phyloP scores from a whole-genome alignment of 306 rosid genomes.

The Prunus armeniaca region DNA sequence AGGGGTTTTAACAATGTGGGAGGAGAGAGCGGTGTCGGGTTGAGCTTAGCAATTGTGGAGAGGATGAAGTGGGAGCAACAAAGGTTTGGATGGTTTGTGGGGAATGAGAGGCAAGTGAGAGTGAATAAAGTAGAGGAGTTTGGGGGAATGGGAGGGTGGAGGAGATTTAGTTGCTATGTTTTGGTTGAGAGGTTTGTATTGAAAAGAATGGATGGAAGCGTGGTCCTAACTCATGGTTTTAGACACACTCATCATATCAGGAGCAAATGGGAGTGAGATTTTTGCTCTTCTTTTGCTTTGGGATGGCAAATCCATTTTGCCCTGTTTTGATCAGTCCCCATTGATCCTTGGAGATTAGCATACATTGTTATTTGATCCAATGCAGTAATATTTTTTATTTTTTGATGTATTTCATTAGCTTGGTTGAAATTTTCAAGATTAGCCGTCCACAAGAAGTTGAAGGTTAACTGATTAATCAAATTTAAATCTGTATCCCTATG shows the following conservation, averaged over 20 bases:
- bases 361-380: too few relatives aligned
- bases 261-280: slow-evolving; percentile 41
- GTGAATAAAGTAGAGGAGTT: slow-evolving; percentile 50
- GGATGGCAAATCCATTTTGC: too few relatives aligned
- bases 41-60: slow-evolving; percentile 48
- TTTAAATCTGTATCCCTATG: too few relatives aligned
- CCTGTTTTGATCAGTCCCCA: too few relatives aligned
- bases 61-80: slow-evolving; percentile 55
- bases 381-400: too few relatives aligned
- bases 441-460: not conserved
- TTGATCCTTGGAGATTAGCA: too few relatives aligned
- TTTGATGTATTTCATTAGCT: not conserved
- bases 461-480: too few relatives aligned
- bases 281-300: not conserved
- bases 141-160: slow-evolving; percentile 36
- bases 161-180: slow-evolving; percentile 32
- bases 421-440: not conserved
- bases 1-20: slow-evolving; percentile 29
- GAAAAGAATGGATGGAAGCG: slow-evolving; percentile 45
- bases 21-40: slow-evolving; percentile 44
- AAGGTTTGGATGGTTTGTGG: slow-evolving; percentile 38
- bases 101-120: slow-evolving; percentile 26
- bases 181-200: slow-evolving; percentile 45
- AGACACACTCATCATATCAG: slow-evolving; percentile 41
- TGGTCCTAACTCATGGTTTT: slow-evolving; percentile 40